Base-by-base conservation (phyloP, 371 early-diverging fungal genomes). In the Apophysomyces ossiformis region DNA sequence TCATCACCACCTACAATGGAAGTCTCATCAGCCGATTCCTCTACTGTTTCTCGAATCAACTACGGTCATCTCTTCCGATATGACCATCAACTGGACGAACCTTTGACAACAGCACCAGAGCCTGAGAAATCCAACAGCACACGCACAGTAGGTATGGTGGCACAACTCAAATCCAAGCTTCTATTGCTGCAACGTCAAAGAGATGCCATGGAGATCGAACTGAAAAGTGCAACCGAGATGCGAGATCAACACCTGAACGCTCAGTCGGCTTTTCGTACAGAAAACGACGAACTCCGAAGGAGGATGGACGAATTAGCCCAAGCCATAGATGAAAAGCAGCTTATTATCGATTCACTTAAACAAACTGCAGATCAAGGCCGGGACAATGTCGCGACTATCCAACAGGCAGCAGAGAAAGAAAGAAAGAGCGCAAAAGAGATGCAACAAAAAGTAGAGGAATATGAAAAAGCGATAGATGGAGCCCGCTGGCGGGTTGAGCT, bases 61-160 rank as follows among this genome's bases (percentile, higher is more conserved):
- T 65, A 65, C 45, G 65, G 65, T 8, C 65, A 65, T 37, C 44
- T 65, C 59, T 65, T 65, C 45, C 65, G 65, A 12, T 65, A 59
- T 41, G 65, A 65, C 37, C 61, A 61, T 41, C 60, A 59, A 26
- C 43, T 43, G 3, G 60, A 43, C 38, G 43, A 59, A 16, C 16
- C 21, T 21, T 26, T 37, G 16, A 18, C 39, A 43, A 35, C 21
- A 32, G 61, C 45, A 46, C 37, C 38, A 37, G 61, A 61, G 32
- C 46, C 61, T 45, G 61, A 61, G 32, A 18, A 65, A 15, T 54
- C 65, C 5, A 65, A 46, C 16, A 54, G 59, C 58, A 38, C 44
- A 7, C 58, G 65, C 15, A 61, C 61, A 16, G 46, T n/a, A 16
- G 65, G 45, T n/a, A 45, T 65, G 65, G 21, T 65, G 7, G 35